These are phyloP conservation scores for Meredithiella fracta DNA, from an alignment of 2,329 filamentous ascomycete genomes.

Conservation along the genomic window DNA sequence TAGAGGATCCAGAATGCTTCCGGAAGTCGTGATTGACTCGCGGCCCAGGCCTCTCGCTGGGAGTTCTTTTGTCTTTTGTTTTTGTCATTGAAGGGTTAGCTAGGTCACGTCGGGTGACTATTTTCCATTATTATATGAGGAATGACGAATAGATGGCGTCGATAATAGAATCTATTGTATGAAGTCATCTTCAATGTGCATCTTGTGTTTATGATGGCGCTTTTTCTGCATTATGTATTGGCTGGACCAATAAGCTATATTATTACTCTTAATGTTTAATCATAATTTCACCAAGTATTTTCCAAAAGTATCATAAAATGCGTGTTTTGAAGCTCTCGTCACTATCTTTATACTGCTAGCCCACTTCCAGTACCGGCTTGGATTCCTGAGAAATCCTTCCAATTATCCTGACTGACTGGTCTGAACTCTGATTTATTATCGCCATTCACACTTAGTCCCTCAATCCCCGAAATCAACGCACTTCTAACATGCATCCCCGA, in stretches of 20 bases:
- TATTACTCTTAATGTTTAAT: background rate
- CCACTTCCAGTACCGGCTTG: background rate
- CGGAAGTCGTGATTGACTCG: background rate
- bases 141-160: conserved; percentile 1
- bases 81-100: background rate
- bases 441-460: background rate
- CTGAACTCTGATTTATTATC: background rate
- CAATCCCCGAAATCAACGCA: conserved; percentile 1
- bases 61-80: conserved; percentile 1
- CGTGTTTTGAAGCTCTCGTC: background rate
- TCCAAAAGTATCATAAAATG: background rate
- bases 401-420: background rate
- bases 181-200: background rate
- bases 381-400: background rate
- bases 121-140: background rate
- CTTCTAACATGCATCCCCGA: background rate
- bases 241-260: background rate
- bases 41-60: conserved; percentile 1
- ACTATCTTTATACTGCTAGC: background rate
- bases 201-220: background rate
- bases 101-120: background rate
- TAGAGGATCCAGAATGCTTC: background rate
- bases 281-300: background rate
- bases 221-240: background rate
- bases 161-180: conserved; percentile 4